Conservation (phyloP, 106 monocot species). For the Platanthera zijinensis region DNA sequence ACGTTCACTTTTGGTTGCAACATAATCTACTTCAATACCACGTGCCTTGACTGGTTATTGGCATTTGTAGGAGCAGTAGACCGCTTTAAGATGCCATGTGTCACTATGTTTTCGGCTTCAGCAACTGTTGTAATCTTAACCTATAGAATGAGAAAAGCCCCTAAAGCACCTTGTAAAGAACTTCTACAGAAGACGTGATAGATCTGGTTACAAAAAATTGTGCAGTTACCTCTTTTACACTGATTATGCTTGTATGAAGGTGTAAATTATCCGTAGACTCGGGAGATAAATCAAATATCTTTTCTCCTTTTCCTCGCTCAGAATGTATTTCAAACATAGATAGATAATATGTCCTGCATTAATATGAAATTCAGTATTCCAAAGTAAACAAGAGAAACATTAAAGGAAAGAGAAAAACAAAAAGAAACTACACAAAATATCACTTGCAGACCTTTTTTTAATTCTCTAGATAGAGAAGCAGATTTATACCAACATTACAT, state of each 20-base stretch:
- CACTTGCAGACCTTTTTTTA: not conserved
- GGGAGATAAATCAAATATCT: slow-evolving; percentile 55
- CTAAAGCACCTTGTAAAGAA: not conserved
- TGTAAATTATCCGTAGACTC: slow-evolving; percentile 30
- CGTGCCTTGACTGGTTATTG: slow-evolving; percentile 75
- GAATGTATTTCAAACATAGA: slow-evolving; percentile 91
- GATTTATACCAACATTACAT: not conserved
- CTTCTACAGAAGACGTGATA: not conserved
- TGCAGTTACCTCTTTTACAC: slow-evolving; percentile 55
- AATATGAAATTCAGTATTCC: not conserved
- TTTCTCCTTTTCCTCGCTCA: slow-evolving; percentile 68
- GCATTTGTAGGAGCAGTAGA: slow-evolving; percentile 74
- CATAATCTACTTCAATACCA: not conserved
- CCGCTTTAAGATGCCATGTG: slow-evolving; percentile 57
- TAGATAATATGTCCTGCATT: slow-evolving; percentile 52
- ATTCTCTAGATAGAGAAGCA: not conserved
- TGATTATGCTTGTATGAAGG: slow-evolving; percentile 44
- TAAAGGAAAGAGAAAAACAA: not conserved
- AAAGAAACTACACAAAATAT: not conserved
- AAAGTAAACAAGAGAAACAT: not conserved
- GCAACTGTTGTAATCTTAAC: slow-evolving; percentile 37
- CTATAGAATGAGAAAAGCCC: slow-evolving; percentile 27
- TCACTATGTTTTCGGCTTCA: slow-evolving; percentile 54
- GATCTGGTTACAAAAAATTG: not conserved
- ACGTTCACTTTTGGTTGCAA: not conserved